Evolutionary conservation across 2,329 filamentous ascomycete genomes (phyloP).

Genomic region (Nectriaceae sp.): DNA sequence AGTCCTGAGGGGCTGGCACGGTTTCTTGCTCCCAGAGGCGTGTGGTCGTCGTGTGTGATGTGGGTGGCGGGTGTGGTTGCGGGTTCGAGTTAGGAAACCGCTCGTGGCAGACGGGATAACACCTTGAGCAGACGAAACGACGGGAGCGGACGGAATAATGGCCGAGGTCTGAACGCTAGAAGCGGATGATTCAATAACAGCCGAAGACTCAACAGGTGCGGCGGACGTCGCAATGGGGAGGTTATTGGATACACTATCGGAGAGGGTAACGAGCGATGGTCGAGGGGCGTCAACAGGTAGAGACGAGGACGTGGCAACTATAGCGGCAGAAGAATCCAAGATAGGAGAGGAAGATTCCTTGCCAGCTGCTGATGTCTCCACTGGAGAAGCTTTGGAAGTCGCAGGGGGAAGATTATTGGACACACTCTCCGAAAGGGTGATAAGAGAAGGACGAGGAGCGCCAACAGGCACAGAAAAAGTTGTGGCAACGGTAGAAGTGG

Average conservation of each 20-base stretch:
- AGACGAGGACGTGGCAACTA: neutral
- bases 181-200: too few species aligned
- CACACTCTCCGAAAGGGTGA: conserved; percentile 5
- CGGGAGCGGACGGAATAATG: conserved; percentile 1
- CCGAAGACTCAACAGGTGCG: neutral
- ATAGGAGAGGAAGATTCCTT: neutral
- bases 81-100: conserved; percentile 6
- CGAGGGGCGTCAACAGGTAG: conserved; percentile 18
- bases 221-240: neutral
- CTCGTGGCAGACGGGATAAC: conserved; percentile 5
- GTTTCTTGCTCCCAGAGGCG: conserved; percentile 8
- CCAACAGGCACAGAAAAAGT: conserved; percentile 8
- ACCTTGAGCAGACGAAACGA: neutral
- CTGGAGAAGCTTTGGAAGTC: neutral
- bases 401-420: neutral
- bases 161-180: conserved; percentile 1
- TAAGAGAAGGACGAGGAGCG: conserved; percentile 24
- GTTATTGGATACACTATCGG: conserved; percentile 13
- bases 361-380: conserved; percentile 11
- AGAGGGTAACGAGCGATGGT: conserved; percentile 18
- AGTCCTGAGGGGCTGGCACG: conserved; percentile 16
- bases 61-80: conserved; percentile 6
- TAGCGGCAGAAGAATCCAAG: neutral
- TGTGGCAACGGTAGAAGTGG: neutral
- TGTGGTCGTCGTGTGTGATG: conserved; percentile 16